These are phyloP conservation scores for Hemisphaericaspora subhashii DNA, from an alignment of 1,139 yeast genomes.

Conservation along the genomic window DNA sequence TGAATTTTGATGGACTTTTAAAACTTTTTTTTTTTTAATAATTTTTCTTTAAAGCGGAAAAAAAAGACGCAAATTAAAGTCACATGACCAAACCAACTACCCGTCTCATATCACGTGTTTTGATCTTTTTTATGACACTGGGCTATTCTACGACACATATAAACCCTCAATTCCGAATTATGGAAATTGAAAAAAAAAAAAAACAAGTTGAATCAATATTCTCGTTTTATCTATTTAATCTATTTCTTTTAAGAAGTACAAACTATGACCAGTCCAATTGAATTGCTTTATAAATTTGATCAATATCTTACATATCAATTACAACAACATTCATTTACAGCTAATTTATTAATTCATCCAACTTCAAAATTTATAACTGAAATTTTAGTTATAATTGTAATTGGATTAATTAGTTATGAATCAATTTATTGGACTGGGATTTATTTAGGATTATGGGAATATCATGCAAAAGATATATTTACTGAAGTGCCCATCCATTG, in stretches of 20 bases:
- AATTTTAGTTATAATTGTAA: slow-evolving; percentile 33
- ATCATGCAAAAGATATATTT: slow-evolving; percentile 66
- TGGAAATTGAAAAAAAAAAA: not conserved
- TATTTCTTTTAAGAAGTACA: too few relatives aligned
- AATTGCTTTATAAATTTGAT: slow-evolving; percentile 14
- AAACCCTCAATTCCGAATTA: not conserved
- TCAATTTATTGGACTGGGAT: slow-evolving; percentile 49
- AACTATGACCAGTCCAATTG: slow-evolving; percentile 13
- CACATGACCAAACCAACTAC: not conserved
- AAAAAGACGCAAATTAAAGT: not conserved
- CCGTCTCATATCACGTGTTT: not conserved
- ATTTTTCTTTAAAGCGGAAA: not conserved
- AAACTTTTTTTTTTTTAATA: slow-evolving; percentile 1
- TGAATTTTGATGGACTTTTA: not conserved
- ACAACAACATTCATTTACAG: slow-evolving; percentile 25
- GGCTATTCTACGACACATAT: not conserved
- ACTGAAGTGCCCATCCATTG: slow-evolving; percentile 74
- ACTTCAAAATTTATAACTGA: slow-evolving; percentile 44
- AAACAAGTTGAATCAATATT: not conserved
- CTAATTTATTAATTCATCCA: slow-evolving; percentile 29
- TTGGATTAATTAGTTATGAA: slow-evolving; percentile 43
- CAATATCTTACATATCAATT: slow-evolving; percentile 14
- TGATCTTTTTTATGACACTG: too few relatives aligned
- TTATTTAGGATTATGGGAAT: slow-evolving; percentile 51
- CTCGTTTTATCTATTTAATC: not conserved